Evolutionary conservation across 2,329 filamentous ascomycete genomes (phyloP).

Genomic region (Trichoderma pleuroti): DNA sequence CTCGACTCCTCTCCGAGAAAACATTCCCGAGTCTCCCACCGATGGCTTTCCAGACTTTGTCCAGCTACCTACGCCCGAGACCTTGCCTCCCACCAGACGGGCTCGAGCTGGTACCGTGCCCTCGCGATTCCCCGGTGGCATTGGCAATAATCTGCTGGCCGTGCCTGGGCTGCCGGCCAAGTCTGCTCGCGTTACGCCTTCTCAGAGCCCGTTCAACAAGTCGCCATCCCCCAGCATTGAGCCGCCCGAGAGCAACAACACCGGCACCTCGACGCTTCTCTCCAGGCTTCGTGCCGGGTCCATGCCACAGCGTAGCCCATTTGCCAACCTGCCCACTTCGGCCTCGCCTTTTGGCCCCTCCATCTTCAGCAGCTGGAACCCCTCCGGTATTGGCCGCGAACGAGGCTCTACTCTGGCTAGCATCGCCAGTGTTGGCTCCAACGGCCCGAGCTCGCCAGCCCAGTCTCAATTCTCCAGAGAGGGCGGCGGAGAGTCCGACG

Average conservation of each 20-base stretch:
- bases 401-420: conserved; percentile 79
- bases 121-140: conserved; percentile 77
- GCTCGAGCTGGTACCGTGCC: conserved; percentile 94
- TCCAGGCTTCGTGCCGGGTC: conserved; percentile 88
- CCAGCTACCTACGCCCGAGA: conserved; percentile 64
- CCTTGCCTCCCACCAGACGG: conserved; percentile 67
- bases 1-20: conserved; percentile 92
- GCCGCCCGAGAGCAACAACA: conserved; percentile 38
- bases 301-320: conserved; percentile 82
- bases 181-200: conserved; percentile 79
- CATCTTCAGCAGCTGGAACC: conserved; percentile 86
- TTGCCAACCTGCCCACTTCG: conserved; percentile 53
- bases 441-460: conserved; percentile 81
- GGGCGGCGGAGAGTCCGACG: conserved; percentile 79
- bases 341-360: conserved; percentile 79
- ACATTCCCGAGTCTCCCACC: conserved; percentile 93
- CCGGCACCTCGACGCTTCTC: conserved; percentile 66
- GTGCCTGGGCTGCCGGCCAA: conserved; percentile 63
- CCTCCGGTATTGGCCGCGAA: conserved; percentile 63
- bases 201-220: conserved; percentile 77
- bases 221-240: conserved; percentile 57
- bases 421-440: conserved; percentile 83
- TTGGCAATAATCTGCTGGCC: conserved; percentile 56
- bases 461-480: conserved; percentile 85
- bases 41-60: conserved; percentile 93